phyloP scores from a whole-genome alignment of 148 eudicot genomes.

The Selenicereus undatus region DNA sequence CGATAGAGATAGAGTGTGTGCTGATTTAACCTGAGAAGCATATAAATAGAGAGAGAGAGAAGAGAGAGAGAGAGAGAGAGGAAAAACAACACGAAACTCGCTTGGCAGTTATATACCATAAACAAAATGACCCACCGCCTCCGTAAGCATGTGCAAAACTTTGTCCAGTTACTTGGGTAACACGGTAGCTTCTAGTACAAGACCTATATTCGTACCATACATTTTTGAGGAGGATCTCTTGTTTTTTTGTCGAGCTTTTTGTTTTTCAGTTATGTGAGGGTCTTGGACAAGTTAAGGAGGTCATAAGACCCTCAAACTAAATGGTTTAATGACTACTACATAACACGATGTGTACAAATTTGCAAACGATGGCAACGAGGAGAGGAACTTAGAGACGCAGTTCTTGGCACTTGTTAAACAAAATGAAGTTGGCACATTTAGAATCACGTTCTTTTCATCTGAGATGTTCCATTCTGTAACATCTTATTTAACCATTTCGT shows the following conservation, averaged over 20 bases:
- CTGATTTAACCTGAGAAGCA: background rate
- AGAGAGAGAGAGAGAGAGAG: slow-evolving; percentile 11
- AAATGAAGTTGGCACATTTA: too few relatives aligned
- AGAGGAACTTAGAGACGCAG: too few relatives aligned
- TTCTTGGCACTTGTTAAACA: too few relatives aligned
- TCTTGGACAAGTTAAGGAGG: background rate
- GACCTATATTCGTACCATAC: too few relatives aligned
- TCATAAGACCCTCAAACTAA: background rate
- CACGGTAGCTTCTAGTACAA: slow-evolving; percentile 12
- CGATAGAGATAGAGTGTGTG: background rate
- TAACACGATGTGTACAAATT: background rate
- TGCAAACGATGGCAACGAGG: too few relatives aligned
- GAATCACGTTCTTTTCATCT: too few relatives aligned
- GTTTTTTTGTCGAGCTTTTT: background rate
- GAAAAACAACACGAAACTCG: slow-evolving; percentile 24
- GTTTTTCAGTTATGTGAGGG: background rate
- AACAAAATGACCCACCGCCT: slow-evolving; percentile 7
- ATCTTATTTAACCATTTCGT: too few relatives aligned
- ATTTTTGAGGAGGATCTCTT: background rate
- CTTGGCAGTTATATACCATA: slow-evolving; percentile 7
- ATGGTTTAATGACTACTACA: too few relatives aligned
- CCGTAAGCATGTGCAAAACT: background rate
- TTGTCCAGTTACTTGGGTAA: slow-evolving; percentile 16
- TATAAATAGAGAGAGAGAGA: background rate
- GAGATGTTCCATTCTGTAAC: too few relatives aligned